Conservation (phyloP, 2,329 filamentous ascomycete species). For the Gliomastix tumulicola region DNA sequence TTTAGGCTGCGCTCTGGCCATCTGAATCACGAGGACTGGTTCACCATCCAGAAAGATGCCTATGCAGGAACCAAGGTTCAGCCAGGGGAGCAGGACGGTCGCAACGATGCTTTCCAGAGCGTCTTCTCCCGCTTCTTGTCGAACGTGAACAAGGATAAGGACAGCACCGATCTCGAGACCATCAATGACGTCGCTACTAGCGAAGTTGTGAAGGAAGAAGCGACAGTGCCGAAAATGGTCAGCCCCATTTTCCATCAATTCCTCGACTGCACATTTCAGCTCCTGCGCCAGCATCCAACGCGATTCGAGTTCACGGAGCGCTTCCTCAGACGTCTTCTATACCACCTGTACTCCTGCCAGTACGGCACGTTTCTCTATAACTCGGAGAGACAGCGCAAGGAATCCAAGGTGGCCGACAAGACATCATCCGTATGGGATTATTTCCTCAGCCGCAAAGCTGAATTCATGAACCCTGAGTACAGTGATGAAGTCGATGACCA, state of each 20-base stretch:
- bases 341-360: conserved; percentile 92
- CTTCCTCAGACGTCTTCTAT: conserved; percentile 80
- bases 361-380: conserved; percentile 97
- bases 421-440: conserved; percentile 95
- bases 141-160: conserved; percentile 51
- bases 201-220: conserved; percentile 46
- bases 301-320: conserved; percentile 96
- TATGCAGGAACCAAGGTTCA: conserved; percentile 58
- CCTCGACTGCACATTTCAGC: conserved; percentile 86
- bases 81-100: conserved; percentile 53
- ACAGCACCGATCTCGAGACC: conserved; percentile 54
- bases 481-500: conserved; percentile 71
- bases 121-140: conserved; percentile 87
- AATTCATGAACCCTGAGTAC: conserved; percentile 80
- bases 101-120: conserved; percentile 74
- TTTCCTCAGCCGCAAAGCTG: conserved; percentile 71
- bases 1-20: conserved; percentile 89
- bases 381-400: conserved; percentile 79
- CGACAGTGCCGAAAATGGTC: conserved; percentile 81
- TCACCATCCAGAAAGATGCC: conserved; percentile 75
- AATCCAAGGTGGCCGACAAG: conserved; percentile 59
- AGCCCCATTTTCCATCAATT: conserved; percentile 98
- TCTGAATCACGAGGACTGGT: conserved; percentile 90
- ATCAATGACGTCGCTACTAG: conserved; percentile 29
- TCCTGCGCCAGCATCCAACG: conserved; percentile 76